phyloP scores from a whole-genome alignment of 306 rosid genomes.

The Biancaea sappan region DNA sequence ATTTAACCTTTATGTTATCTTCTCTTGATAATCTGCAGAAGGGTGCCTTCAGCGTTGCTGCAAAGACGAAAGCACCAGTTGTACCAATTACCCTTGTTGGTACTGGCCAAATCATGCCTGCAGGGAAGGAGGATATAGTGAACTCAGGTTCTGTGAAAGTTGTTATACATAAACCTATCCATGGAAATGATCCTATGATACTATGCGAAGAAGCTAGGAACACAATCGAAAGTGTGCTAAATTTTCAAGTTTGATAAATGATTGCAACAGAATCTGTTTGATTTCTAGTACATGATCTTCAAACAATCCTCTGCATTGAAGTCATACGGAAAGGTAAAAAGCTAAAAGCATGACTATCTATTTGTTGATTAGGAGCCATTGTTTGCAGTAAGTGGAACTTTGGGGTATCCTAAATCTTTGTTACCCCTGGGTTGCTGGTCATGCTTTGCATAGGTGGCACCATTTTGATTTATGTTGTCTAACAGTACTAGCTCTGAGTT shows the following conservation, averaged over 20 bases:
- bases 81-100: slow-evolving; percentile 91
- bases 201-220: slow-evolving; percentile 76
- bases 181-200: slow-evolving; percentile 59
- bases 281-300: slow-evolving; percentile 31
- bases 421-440: slow-evolving; percentile 32
- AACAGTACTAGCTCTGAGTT: slow-evolving; percentile 17
- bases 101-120: slow-evolving; percentile 92
- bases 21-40: slow-evolving; percentile 59
- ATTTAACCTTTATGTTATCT: slow-evolving; percentile 15
- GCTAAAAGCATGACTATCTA: slow-evolving; percentile 9
- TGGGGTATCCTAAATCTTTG: background rate
- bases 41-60: slow-evolving; percentile 97
- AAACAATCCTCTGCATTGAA: slow-evolving; percentile 21
- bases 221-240: slow-evolving; percentile 56
- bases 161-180: slow-evolving; percentile 72
- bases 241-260: slow-evolving; percentile 47
- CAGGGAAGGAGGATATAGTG: slow-evolving; percentile 76
- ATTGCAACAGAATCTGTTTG: slow-evolving; percentile 16
- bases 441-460: slow-evolving; percentile 11
- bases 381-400: slow-evolving; percentile 1
- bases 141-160: slow-evolving; percentile 76
- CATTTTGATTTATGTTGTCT: slow-evolving; percentile 30
- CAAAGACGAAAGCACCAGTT: slow-evolving; percentile 69
- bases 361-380: slow-evolving; percentile 14
- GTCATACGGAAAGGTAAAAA: slow-evolving; percentile 30